phyloP scores from a whole-genome alignment of 305 asterid species.

The Fraxinus sp. region DNA sequence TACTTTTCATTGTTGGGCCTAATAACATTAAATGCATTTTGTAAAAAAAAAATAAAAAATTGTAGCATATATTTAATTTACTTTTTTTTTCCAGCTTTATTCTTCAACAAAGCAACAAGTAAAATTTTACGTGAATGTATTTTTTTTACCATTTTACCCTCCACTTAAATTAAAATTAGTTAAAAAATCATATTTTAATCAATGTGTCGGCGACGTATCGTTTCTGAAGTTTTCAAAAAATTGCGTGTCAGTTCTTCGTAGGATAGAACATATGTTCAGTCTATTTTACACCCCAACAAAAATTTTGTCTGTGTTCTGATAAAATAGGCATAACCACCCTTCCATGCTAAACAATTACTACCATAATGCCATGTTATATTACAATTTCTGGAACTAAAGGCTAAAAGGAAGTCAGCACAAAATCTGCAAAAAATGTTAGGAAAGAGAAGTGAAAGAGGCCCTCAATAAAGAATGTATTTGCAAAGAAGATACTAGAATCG shows the following conservation, averaged over 20 bases:
- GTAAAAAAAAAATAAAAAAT: background rate
- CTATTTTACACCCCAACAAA: background rate
- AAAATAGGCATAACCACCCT: background rate
- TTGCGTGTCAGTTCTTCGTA: background rate
- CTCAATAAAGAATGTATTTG: background rate
- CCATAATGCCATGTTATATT: background rate
- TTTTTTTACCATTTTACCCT: background rate
- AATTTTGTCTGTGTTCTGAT: background rate
- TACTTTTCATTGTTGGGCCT: background rate
- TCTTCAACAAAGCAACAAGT: background rate
- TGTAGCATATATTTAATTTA: background rate
- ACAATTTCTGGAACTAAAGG: background rate
- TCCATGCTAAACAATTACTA: background rate
- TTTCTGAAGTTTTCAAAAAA: too few relatives aligned
- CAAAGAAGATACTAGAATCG: background rate
- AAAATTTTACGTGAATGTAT: background rate
- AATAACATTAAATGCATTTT: background rate
- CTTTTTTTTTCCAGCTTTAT: background rate
- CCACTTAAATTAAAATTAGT: background rate
- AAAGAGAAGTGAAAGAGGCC: background rate
- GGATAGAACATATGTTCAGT: background rate
- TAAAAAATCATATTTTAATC: background rate
- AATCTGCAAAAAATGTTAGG: background rate
- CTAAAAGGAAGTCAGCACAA: background rate
- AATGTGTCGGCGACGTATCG: background rate